Conservation (phyloP, 2,329 filamentous ascomycete species). For the Podosphaera fusca region DNA sequence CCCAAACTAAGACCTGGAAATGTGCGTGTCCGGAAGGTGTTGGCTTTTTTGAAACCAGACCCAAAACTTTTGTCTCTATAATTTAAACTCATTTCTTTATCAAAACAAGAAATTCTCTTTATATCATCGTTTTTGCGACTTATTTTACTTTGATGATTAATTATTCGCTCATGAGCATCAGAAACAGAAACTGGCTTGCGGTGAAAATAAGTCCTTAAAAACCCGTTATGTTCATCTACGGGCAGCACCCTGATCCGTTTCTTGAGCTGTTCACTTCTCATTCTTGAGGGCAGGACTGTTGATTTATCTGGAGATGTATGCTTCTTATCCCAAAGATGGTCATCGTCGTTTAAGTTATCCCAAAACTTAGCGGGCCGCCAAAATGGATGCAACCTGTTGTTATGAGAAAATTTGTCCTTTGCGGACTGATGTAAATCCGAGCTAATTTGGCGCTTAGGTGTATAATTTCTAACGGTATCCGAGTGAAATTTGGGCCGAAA, state of each 20-base stretch:
- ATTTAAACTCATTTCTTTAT: conserved; percentile 2
- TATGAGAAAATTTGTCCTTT: conserved; percentile 26
- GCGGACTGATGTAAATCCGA: conserved; percentile 19
- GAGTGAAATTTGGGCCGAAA: conserved; percentile 6
- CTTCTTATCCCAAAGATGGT: conserved; percentile 6
- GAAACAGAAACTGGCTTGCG: conserved; percentile 34
- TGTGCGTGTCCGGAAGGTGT: conserved; percentile 11
- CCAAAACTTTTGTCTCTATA: conserved; percentile 9
- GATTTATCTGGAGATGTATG: conserved; percentile 24
- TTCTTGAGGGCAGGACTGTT: conserved; percentile 22
- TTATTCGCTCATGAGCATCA: conserved; percentile 36
- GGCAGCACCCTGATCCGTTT: conserved; percentile 38
- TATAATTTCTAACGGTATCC: conserved; percentile 10
- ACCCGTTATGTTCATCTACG: conserved; percentile 20
- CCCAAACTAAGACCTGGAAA: conserved; percentile 20
- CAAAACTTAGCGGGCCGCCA: conserved; percentile 32
- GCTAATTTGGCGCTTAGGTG: conserved; percentile 10
- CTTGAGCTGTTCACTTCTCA: conserved; percentile 23
- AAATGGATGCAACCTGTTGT: conserved; percentile 32
- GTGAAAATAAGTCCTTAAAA: conserved; percentile 23
- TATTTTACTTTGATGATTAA: conserved; percentile 25
- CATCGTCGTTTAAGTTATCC: conserved; percentile 18
- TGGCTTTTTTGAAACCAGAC: conserved; percentile 13
- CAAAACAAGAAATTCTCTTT: conserved; percentile 3
- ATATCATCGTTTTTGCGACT: conserved; percentile 8